Percentiles rank a stretch among this genome's conserved stretches.
phyloP scores from a whole-genome alignment of 495 filamentous ascomycete species.

The Neurospora hispaniola region DNA sequence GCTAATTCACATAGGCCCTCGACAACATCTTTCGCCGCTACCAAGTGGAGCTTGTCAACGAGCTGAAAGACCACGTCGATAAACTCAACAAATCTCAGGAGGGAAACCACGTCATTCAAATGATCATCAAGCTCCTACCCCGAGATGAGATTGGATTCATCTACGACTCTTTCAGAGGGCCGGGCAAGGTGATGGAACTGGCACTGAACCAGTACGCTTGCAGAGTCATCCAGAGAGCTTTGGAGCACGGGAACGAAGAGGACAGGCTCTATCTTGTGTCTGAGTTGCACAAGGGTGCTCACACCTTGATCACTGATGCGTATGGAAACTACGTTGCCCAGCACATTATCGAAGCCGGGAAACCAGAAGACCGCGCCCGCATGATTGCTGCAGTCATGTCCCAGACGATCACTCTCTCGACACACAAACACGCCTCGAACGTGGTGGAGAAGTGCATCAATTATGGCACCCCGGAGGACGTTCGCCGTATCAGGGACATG shows the following conservation, averaged over 20 bases:
- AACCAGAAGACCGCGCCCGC: slow-evolving; percentile 58
- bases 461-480: slow-evolving; percentile 58
- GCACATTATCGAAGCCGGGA: slow-evolving; percentile 79
- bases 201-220: slow-evolving; percentile 82
- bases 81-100: slow-evolving; percentile 82
- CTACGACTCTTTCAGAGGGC: slow-evolving; percentile 67
- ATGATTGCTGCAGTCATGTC: slow-evolving; percentile 65
- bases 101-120: slow-evolving; percentile 95
- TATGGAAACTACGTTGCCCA: slow-evolving; percentile 97
- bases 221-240: slow-evolving; percentile 84
- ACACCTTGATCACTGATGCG: slow-evolving; percentile 70
- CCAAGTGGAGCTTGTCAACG: slow-evolving; percentile 73
- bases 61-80: slow-evolving; percentile 69
- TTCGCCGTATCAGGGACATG: slow-evolving; percentile 56
- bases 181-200: slow-evolving; percentile 56
- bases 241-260: slow-evolving; percentile 70
- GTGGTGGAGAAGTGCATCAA: slow-evolving; percentile 93
- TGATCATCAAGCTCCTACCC: slow-evolving; percentile 81
- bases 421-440: slow-evolving; percentile 95
- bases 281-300: slow-evolving; percentile 67
- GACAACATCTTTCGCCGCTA: slow-evolving; percentile 88
- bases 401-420: slow-evolving; percentile 65
- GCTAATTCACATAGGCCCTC: slow-evolving; percentile 51
- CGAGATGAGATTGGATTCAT: slow-evolving; percentile 78
- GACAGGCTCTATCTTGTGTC: slow-evolving; percentile 61